phyloP scores from a whole-genome alignment of 495 filamentous ascomycete genomes.

The Aspergillus incahuasiensis region DNA sequence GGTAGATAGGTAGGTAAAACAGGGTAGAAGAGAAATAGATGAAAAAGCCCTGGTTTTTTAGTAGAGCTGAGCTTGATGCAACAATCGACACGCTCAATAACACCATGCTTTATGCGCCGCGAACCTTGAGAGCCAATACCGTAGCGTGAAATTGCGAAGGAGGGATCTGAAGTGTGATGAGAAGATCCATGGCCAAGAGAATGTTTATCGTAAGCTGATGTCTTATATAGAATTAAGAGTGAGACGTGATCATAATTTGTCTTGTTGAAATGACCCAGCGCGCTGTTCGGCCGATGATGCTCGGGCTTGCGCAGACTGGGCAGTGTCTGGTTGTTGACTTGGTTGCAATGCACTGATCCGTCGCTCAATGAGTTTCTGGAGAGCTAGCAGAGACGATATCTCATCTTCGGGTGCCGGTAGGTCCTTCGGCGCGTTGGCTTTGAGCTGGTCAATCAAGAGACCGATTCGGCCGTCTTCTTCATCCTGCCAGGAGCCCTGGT shows the following conservation, averaged over 20 bases:
- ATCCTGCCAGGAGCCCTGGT: slow-evolving; percentile 2
- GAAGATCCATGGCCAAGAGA: background rate
- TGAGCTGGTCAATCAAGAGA: slow-evolving; percentile 29
- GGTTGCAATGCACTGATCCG: slow-evolving; percentile 20
- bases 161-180: background rate
- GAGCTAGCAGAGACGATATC: slow-evolving; percentile 22
- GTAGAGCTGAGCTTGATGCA: slow-evolving; percentile 3
- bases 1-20: slow-evolving; percentile 3
- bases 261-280: background rate
- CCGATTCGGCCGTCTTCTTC: slow-evolving; percentile 15
- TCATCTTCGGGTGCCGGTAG: slow-evolving; percentile 23
- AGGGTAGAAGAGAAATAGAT: slow-evolving; percentile 11
- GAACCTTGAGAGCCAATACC: slow-evolving; percentile 4
- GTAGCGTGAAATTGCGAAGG: slow-evolving; percentile 1
- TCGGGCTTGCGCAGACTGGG: background rate
- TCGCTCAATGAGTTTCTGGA: slow-evolving; percentile 27
- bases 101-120: slow-evolving; percentile 12
- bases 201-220: slow-evolving; percentile 6
- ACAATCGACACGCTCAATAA: slow-evolving; percentile 12
- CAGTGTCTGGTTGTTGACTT: background rate
- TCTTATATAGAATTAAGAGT: background rate
- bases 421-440: slow-evolving; percentile 20
- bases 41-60: slow-evolving; percentile 7
- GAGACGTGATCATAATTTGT: background rate
- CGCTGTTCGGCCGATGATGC: too few relatives aligned